Conservation (phyloP, 2,329 filamentous ascomycete genomes). For the Microcyclosporella mali region DNA sequence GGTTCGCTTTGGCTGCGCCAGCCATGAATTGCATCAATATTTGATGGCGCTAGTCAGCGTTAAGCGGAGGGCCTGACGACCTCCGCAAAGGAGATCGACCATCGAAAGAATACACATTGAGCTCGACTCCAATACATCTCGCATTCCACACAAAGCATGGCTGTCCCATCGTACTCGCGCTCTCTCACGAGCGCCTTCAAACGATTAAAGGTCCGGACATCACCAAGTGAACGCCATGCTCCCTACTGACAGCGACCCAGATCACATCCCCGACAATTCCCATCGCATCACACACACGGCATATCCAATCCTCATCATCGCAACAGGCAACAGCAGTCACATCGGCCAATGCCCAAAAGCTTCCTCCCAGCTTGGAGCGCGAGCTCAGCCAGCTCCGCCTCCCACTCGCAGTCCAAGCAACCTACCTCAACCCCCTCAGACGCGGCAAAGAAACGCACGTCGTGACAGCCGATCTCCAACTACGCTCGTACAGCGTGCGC, state of each 20-base stretch:
- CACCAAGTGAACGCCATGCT: neutral
- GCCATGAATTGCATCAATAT: no score
- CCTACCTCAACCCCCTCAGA: constrained; percentile 79
- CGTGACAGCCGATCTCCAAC: constrained; percentile 81
- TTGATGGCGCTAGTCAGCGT: no score
- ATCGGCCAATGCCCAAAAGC: neutral
- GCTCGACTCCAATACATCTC: no score
- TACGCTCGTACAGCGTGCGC: constrained; percentile 83
- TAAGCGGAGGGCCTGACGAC: no score
- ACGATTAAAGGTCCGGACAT: constrained; percentile 35
- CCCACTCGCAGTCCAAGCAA: constrained; percentile 74
- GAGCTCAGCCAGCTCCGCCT: constrained; percentile 47
- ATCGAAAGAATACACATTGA: no score
- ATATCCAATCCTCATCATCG: constrained; percentile 14
- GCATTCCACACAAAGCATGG: constrained; percentile 36
- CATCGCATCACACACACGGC: constrained; percentile 10
- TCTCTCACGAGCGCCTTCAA: constrained; percentile 40
- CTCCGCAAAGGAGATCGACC: no score
- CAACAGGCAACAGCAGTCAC: constrained; percentile 7
- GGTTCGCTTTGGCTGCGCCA: no score
- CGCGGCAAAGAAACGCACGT: constrained; percentile 68
- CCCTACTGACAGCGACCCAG: constrained; percentile 10
- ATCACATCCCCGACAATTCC: constrained; percentile 18
- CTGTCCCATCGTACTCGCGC: constrained; percentile 39
- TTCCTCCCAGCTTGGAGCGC: constrained; percentile 12